Percentiles rank a stretch among this genome's conserved stretches.
Evolutionary conservation across 352 stramenopile genomes (phyloP).

Genomic region (Phytophthora vignae): DNA sequence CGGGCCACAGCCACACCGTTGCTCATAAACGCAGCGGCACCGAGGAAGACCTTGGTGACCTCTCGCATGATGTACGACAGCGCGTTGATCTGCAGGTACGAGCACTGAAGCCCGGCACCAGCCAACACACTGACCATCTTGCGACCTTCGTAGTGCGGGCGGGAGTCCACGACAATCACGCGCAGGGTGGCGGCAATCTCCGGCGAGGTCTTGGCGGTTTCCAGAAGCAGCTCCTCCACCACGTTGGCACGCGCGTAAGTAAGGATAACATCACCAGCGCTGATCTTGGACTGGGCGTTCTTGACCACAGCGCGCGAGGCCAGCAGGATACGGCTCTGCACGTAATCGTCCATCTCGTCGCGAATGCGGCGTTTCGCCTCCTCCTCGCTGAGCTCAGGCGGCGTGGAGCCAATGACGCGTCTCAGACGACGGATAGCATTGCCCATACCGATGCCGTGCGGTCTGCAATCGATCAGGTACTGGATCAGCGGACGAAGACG

Average conservation of each 20-base stretch:
- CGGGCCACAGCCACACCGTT: conserved; percentile 94
- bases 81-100: conserved; percentile 96
- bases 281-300: conserved; percentile 89
- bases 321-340: conserved; percentile 94
- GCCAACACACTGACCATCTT: conserved; percentile 80
- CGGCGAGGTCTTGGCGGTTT: conserved; percentile 45
- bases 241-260: conserved; percentile 95
- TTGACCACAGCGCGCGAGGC: conserved; percentile 92
- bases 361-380: conserved; percentile 88
- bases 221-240: conserved; percentile 88
- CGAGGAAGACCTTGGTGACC: conserved; percentile 97
- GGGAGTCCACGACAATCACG: conserved; percentile 95
- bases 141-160: conserved; percentile 87
- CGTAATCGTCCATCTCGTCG: conserved; percentile 94
- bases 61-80: conserved; percentile 96
- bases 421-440: conserved; percentile 95
- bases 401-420: conserved; percentile 87
- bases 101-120: conserved; percentile 82
- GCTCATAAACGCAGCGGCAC: conserved; percentile 95
- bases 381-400: conserved; percentile 86
- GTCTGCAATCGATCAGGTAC: conserved; percentile 95
- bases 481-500: conserved; percentile 94
- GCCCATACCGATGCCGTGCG: conserved; percentile 95
- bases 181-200: conserved; percentile 69
- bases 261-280: conserved; percentile 94